Conservation (phyloP, 164 flowering plant genomes). For the Nelumbo lutea region DNA sequence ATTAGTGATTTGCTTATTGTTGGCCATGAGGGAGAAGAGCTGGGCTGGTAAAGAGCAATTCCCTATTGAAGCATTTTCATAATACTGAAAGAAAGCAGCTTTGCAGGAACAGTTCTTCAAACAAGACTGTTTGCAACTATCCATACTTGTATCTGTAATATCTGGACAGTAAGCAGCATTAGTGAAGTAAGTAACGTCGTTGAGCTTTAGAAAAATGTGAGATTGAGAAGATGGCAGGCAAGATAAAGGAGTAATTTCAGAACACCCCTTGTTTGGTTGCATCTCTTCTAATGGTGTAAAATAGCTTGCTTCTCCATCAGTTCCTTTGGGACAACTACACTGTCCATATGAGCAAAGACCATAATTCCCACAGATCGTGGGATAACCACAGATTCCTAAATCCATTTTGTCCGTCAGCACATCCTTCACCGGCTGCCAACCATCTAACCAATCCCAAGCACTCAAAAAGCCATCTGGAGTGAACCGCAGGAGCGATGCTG, state of each 20-base stretch:
- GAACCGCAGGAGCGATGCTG: slow-evolving; percentile 27
- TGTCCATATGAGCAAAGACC: slow-evolving; percentile 24
- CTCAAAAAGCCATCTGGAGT: slow-evolving; percentile 30
- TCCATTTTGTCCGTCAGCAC: neutral
- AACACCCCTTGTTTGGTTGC: no score
- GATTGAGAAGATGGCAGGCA: no score
- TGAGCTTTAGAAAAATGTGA: no score
- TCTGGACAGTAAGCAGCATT: no score
- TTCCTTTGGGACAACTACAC: slow-evolving; percentile 10
- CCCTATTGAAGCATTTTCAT: slow-evolving; percentile 8
- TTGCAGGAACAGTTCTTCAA: slow-evolving; percentile 8
- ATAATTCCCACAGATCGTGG: slow-evolving; percentile 23
- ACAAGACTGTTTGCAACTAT: slow-evolving; percentile 4
- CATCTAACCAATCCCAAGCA: slow-evolving; percentile 21
- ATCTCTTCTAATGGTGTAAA: no score
- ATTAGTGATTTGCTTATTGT: neutral
- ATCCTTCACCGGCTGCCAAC: slow-evolving; percentile 14
- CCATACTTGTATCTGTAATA: no score
- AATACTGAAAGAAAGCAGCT: slow-evolving; percentile 13
- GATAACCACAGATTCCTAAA: slow-evolving; percentile 23
- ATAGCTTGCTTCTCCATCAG: no score
- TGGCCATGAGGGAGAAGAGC: slow-evolving; percentile 18
- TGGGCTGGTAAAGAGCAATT: slow-evolving; percentile 17
- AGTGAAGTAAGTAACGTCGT: no score
- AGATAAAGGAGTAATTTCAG: no score